Evolutionary conservation across 768 basidiomycete genomes (phyloP).

Genomic region (Leccinum disarticulatum): DNA sequence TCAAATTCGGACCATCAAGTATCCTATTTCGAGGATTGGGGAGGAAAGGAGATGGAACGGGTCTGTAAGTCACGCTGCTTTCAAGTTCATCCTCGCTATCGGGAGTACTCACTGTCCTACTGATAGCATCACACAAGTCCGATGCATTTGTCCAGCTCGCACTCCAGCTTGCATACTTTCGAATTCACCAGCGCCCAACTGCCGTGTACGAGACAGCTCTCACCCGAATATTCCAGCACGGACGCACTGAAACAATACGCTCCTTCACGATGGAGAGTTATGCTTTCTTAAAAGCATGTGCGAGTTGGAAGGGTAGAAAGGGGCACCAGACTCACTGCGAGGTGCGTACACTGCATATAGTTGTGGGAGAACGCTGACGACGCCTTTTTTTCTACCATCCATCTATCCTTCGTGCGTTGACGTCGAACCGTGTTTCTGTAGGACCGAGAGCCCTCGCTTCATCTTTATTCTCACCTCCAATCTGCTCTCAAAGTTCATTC

Average conservation of each 20-base stretch:
- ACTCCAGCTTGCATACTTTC: conserved; percentile 89
- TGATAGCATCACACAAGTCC: conserved; percentile 53
- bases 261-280: conserved; percentile 71
- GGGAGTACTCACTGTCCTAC: neutral
- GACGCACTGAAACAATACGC: conserved; percentile 89
- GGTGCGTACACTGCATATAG: conserved; percentile 10
- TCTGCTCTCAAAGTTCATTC: conserved; percentile 72
- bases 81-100: neutral
- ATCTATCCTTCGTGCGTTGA: neutral
- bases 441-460: conserved; percentile 21
- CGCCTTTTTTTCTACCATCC: conserved; percentile 3
- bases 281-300: conserved; percentile 42
- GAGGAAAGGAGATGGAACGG: conserved; percentile 83
- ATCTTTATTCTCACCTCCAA: conserved; percentile 50
- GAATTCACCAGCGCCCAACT: conserved; percentile 70
- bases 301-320: conserved; percentile 17
- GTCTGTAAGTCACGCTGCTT: conserved; percentile 49
- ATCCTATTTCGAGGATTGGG: conserved; percentile 80
- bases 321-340: conserved; percentile 1
- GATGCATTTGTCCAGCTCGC: conserved; percentile 93
- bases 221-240: conserved; percentile 82
- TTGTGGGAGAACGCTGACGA: neutral
- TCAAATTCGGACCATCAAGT: conserved; percentile 82
- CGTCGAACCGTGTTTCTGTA: neutral
- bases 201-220: conserved; percentile 94